Evolutionary conservation across 441 rosid genomes (phyloP), one percentile per base, ranked within the genome.

Genomic region (Lepidium campestre): DNA sequence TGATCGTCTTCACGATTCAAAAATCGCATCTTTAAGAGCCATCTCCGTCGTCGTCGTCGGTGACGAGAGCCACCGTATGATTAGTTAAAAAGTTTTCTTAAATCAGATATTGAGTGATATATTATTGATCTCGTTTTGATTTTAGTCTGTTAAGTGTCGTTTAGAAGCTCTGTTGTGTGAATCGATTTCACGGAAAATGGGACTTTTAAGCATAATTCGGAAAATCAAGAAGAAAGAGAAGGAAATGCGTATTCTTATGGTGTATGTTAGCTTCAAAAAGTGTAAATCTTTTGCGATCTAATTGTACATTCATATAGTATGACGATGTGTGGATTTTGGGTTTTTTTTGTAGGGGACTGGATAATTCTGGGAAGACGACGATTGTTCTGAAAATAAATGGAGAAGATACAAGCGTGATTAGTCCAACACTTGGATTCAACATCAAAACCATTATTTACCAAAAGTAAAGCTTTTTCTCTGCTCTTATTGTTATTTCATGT

Each of bases 181-280:
- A 40, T 68, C 45, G 42, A 27, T 18, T 31, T 0, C 45, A 56
- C 35, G 14, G 34, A 36, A 71, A 72, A 92, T 90, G 96, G 97
- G 96, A 62, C 80, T 91, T 18, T 87, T 93, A 57, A 87, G 91
- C 80, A 91, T 93, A 63, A 91, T 91, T 61, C 76, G 96, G 2
- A 93, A 93, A 70, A 91, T 93, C 73, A 93, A 93, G 84, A 89
- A 79, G 80, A 93, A 89, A 53, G 99, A 93, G 83, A 93, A 89
- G 65, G 97, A 93, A 78, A 89, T 91, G 96, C 95, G 97, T 34
- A 89, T 91, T 50, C 90, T 93, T 13, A 91, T 93, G 99, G 97
- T 93, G 96, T 93, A 85, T 53, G 89, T 71, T 42, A 48, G 8
- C 40, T 59, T 46, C 57, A 14, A 10, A 36, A 25, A 42, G n/a